Base-by-base conservation (phyloP, 2,329 filamentous ascomycete genomes). In the Fusarium paranaense region DNA sequence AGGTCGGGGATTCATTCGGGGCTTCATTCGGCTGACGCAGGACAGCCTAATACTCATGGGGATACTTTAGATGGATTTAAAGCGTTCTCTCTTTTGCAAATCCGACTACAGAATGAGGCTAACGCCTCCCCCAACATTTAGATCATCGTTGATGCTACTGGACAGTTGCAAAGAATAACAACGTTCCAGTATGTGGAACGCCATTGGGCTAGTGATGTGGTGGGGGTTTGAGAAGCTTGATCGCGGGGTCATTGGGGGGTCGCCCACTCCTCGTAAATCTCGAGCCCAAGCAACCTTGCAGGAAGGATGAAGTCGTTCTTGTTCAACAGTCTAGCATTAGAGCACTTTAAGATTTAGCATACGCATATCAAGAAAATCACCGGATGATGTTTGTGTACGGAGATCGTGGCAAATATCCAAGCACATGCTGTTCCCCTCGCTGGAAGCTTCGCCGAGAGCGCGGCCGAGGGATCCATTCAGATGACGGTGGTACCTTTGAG, bases 371-470 rank as follows among this genome's bases (percentile, higher is more conserved):
- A 14, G 11, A 54, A 54, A 16, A 16, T 6, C 11, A 6, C 25
- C 6, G 11, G 47, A 52, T 52, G n/a, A 52, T 13, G 47, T 6
- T 2, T 30, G 0, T 6, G 11, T 30, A 6, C 27, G 50, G 33
- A 37, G 35, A 35, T 18, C n/a, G 40, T 62, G 59, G 42, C 42
- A 60, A 59, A 60, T 32, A 42, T n/a, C 27, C 3, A 30, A 42
- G 61, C 65, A 62, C 59, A 59, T 50, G 60, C 63, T 54, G 62
- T 66, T 67, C 67, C 69, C 71, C 67, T 65, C 54, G 67, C 40
- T n/a, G 62, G 38, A 42, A 61, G 59, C 75, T 78, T 45, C 66
- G 60, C 76, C 77, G 77, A 78, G 66, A 75, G 64, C 74, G 70
- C 58, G 59, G 71, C 76, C 76, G 76, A 78, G 67, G 71, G 68